Percentiles rank a stretch among this genome's conserved stretches.
These are phyloP conservation scores for Ajuga reptans DNA, from an alignment of 305 asterid genomes.

Conservation along the genomic window DNA sequence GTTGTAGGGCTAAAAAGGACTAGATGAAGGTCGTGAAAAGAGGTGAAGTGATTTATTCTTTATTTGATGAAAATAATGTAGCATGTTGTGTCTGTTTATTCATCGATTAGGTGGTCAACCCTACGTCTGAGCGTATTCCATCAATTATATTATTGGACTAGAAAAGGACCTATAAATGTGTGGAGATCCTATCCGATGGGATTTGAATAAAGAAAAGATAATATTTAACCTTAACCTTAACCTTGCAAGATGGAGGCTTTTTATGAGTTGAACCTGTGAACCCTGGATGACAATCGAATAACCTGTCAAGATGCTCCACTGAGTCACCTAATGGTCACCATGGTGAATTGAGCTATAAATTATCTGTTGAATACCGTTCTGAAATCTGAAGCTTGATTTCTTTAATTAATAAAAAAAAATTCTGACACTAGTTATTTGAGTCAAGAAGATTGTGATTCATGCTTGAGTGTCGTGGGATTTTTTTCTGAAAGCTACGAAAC, in stretches of 20 bases:
- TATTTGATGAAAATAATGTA: slow-evolving; percentile 24
- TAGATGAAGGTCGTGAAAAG: slow-evolving; percentile 70
- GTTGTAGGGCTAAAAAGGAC: slow-evolving; percentile 75
- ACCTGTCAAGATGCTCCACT: not conserved
- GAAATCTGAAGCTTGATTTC: not conserved
- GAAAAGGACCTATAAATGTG: not conserved
- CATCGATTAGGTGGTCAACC: slow-evolving; percentile 13
- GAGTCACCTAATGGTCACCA: not conserved
- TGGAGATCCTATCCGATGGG: not conserved
- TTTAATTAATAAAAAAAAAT: not conserved
- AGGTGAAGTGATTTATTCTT: slow-evolving; percentile 41
- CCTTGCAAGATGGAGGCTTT: slow-evolving; percentile 2
- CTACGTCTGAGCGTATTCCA: not conserved
- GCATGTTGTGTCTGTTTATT: slow-evolving; percentile 13
- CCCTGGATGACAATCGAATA: not conserved
- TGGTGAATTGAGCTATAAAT: not conserved
- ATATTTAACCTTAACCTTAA: not conserved
- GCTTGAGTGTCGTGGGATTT: not conserved
- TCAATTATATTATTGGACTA: not conserved
- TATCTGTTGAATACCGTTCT: not conserved
- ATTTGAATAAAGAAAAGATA: not conserved
- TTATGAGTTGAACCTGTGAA: not conserved
- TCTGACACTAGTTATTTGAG: not conserved
- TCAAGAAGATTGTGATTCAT: not conserved
- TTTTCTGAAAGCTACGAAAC: not conserved